These are phyloP conservation scores for Pezicula rhizophila DNA, from an alignment of 2,329 filamentous ascomycete genomes.

Conservation along the genomic window DNA sequence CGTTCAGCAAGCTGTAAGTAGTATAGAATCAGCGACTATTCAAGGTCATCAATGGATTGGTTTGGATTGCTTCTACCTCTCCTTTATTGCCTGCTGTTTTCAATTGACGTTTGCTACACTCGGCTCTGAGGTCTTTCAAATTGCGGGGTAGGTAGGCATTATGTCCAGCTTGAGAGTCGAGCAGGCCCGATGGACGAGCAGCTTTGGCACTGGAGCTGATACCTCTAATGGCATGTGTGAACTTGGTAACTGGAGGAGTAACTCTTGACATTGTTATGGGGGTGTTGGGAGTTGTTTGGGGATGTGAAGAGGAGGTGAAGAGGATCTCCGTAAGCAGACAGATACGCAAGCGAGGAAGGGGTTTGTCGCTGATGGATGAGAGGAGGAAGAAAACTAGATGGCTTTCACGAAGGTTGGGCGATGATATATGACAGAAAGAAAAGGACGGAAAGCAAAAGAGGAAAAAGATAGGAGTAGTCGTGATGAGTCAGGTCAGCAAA, in stretches of 20 bases:
- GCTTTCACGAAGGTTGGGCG: background rate
- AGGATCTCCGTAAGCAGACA: background rate
- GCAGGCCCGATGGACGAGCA: conserved; percentile 16
- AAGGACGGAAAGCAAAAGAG: background rate
- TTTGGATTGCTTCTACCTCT: conserved; percentile 17
- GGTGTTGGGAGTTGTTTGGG: conserved; percentile 4
- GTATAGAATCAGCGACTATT: background rate
- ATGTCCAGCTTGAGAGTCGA: conserved; percentile 15
- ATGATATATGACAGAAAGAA: background rate
- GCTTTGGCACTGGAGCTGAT: conserved; percentile 21
- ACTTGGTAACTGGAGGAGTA: conserved; percentile 23
- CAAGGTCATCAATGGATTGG: background rate
- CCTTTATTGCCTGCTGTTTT: conserved; percentile 18
- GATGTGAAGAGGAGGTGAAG: background rate
- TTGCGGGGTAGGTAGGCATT: conserved; percentile 21
- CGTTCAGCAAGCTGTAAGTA: conserved; percentile 20
- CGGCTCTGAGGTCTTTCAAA: conserved; percentile 17
- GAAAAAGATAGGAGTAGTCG: background rate
- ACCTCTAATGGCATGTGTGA: conserved; percentile 17
- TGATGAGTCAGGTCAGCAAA: background rate
- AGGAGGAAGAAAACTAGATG: background rate
- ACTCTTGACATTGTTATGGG: conserved; percentile 24
- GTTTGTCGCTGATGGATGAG: background rate
- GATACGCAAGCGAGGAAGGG: background rate
- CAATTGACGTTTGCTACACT: conserved; percentile 21